Evolutionary conservation across 495 filamentous ascomycete species (phyloP).

Genomic region (Aspergillus nanangensis): DNA sequence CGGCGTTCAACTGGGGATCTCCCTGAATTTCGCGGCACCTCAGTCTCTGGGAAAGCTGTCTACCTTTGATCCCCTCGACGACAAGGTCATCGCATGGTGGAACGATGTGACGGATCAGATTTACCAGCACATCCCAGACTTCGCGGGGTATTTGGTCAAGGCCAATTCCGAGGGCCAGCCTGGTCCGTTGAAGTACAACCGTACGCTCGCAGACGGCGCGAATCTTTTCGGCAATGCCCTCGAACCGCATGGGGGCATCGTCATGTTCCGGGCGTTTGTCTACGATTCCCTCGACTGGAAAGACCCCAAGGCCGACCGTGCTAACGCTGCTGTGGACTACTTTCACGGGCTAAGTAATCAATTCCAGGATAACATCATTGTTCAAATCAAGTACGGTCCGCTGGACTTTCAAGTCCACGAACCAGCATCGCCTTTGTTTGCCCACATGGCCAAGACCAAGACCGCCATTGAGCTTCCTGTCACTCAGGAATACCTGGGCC

Average conservation of each 20-base stretch:
- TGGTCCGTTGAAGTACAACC: constrained; percentile 63
- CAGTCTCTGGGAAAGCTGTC: constrained; percentile 47
- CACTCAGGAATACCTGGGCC: constrained; percentile 67
- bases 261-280: constrained; percentile 72
- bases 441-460: constrained; percentile 54
- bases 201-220: constrained; percentile 64
- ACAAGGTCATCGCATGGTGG: constrained; percentile 59
- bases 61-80: constrained; percentile 63
- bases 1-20: constrained; percentile 61
- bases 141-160: constrained; percentile 68
- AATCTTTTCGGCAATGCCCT: constrained; percentile 63
- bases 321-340: constrained; percentile 63
- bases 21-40: constrained; percentile 65
- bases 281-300: constrained; percentile 58
- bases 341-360: constrained; percentile 60
- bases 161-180: constrained; percentile 70
- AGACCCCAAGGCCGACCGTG: constrained; percentile 62
- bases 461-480: constrained; percentile 63
- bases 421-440: constrained; percentile 63
- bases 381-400: constrained; percentile 71
- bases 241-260: constrained; percentile 58
- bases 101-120: constrained; percentile 50
- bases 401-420: constrained; percentile 77
- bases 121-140: constrained; percentile 58
- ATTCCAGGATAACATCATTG: constrained; percentile 65